Conservation (phyloP, 2,329 filamentous ascomycete genomes). For the Sarocladium oryzae region DNA sequence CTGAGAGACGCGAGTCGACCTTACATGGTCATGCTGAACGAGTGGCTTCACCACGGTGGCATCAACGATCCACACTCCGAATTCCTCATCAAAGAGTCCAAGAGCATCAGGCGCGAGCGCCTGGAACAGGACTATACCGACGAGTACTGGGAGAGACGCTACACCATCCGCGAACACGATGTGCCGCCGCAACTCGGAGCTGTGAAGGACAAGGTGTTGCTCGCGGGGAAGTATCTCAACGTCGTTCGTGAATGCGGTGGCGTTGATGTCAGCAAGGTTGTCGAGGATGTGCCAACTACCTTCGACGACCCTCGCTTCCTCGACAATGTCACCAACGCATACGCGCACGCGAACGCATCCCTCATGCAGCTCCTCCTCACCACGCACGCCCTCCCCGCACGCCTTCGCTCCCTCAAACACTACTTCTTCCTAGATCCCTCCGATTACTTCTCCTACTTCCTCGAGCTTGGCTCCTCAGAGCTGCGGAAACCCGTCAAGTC, state of each 20-base stretch:
- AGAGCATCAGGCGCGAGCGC: constrained; percentile 84
- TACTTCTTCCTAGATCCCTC: constrained; percentile 99
- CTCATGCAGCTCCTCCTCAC: constrained; percentile 86
- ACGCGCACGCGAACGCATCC: constrained; percentile 91
- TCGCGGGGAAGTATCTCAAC: constrained; percentile 96
- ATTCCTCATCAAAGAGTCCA: constrained; percentile 92
- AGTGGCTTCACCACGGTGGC: constrained; percentile 93
- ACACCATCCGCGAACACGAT: constrained; percentile 86
- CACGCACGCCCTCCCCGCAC: constrained; percentile 81
- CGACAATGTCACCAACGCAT: constrained; percentile 92
- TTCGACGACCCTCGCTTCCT: constrained; percentile 90
- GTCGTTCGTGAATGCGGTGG: constrained; percentile 96
- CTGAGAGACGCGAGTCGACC: constrained; percentile 84
- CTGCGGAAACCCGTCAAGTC: constrained; percentile 81
- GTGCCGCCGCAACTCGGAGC: constrained; percentile 86
- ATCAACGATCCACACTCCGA: constrained; percentile 93
- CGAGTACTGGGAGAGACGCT: constrained; percentile 97
- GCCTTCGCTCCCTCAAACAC: constrained; percentile 87
- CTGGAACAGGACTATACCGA: constrained; percentile 96
- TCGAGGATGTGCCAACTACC: constrained; percentile 79
- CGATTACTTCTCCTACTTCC: constrained; percentile 97
- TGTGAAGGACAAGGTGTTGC: constrained; percentile 87
- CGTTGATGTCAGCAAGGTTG: constrained; percentile 84
- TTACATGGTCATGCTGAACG: constrained; percentile 97
- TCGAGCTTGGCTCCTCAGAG: constrained; percentile 85